Percentiles rank a stretch among this genome's conserved stretches.
These are phyloP conservation scores for Paracamarosporium sp. DNA, from an alignment of 2,329 filamentous ascomycete genomes.

Conservation along the genomic window DNA sequence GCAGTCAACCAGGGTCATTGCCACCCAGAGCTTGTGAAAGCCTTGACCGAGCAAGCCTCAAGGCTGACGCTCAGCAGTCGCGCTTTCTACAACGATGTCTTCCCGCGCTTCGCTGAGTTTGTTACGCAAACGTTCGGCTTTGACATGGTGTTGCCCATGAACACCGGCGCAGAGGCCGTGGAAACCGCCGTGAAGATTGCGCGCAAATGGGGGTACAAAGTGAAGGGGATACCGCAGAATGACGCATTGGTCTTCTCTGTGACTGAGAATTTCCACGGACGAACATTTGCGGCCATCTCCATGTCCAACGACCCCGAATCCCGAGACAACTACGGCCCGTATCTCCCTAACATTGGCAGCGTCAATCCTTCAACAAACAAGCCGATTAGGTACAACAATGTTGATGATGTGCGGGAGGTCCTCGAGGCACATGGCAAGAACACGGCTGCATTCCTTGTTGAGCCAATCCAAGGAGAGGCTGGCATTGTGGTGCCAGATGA, in stretches of 20 bases:
- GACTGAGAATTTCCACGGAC: slow-evolving; percentile 93
- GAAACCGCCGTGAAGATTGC: slow-evolving; percentile 97
- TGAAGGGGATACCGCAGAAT: slow-evolving; percentile 84
- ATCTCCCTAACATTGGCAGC: slow-evolving; percentile 86
- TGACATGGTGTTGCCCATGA: slow-evolving; percentile 98
- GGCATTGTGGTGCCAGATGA: slow-evolving; percentile 95
- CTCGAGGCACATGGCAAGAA: slow-evolving; percentile 82
- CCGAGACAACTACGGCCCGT: slow-evolving; percentile 95
- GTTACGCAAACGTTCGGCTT: slow-evolving; percentile 89
- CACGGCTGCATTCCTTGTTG: slow-evolving; percentile 90
- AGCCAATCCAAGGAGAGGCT: slow-evolving; percentile 97
- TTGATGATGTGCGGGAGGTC: slow-evolving; percentile 78
- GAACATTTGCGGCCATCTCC: slow-evolving; percentile 96
- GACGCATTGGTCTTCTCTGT: slow-evolving; percentile 86
- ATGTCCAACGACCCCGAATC: slow-evolving; percentile 96
- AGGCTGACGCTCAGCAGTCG: slow-evolving; percentile 90
- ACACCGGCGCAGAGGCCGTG: slow-evolving; percentile 94
- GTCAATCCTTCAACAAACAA: slow-evolving; percentile 76
- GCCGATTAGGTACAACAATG: slow-evolving; percentile 84
- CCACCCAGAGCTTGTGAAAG: slow-evolving; percentile 93
- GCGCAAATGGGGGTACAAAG: slow-evolving; percentile 97
- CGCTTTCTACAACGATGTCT: slow-evolving; percentile 98
- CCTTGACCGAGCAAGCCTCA: slow-evolving; percentile 85
- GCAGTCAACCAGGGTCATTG: slow-evolving; percentile 98
- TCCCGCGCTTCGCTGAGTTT: slow-evolving; percentile 93